Base-by-base conservation (phyloP, 345 rosid genomes). In the Syzygium aqueum region DNA sequence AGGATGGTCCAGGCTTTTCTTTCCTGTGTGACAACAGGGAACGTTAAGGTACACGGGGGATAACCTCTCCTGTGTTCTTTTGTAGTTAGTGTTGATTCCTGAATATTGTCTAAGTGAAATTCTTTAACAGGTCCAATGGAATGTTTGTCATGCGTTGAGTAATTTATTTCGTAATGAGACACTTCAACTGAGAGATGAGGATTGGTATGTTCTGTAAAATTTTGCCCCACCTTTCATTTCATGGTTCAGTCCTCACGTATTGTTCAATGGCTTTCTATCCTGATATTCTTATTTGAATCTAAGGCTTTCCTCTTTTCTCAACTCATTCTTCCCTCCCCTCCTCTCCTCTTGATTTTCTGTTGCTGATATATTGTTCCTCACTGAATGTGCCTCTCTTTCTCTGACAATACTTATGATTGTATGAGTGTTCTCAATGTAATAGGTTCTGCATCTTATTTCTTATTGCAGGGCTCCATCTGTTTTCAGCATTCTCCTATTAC, bases 11-110 rank as follows among this genome's bases (percentile, higher is more conserved):
- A 95, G 88, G 95, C 99, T 73, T 94, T 97, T 94, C 94, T 97
- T 95, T 97, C 99, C 57, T 95, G 98, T 92, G 95, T 97, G 87
- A 95, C 97, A 54, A 95, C 97, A 84, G 98, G 98, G 86, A 97
- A 97, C 87, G 99, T 96, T 91, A 97, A 96, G 98, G 99, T 97
- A 93, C 85, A 54, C 30, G 84, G 80, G 86, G 53, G 19, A 22
- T 50, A 50, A 65, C 65, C 10, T 67, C 51, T 87, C 53, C 11
- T 7, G 86, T 21, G 57, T 56, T 83, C 77, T 77, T 15, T 84
- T 87, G 61, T 77, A 57, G 37, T 12, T 17, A 52, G 22, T n/a
- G 13, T 63, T 27, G 82, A 27, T 16, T 85, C 77, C 61, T 33
- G 86, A 85, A 53, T 85, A 21, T 57, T 67, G 61, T 87, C 43